Conservation (phyloP, 2,329 filamentous ascomycete species). For the Pseudogymnoascus pannorum region DNA sequence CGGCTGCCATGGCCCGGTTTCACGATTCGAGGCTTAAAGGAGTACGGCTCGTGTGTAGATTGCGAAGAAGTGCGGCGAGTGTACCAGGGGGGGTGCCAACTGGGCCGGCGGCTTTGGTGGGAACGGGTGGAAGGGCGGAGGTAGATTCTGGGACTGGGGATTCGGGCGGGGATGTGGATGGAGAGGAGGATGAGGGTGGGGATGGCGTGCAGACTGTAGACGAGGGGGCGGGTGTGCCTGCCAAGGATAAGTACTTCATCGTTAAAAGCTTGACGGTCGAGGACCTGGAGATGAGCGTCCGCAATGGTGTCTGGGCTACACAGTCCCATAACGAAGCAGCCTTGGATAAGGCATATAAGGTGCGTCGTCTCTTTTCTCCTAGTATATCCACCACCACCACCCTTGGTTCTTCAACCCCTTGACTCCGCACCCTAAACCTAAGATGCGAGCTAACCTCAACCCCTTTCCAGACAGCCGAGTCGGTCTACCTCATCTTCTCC, state of each 20-base stretch:
- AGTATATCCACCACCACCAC: background rate
- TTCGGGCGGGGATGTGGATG: slow-evolving; percentile 11
- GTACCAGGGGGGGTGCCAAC: slow-evolving; percentile 25
- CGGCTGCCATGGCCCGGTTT: slow-evolving; percentile 70
- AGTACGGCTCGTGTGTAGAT: slow-evolving; percentile 75
- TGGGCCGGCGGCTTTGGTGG: slow-evolving; percentile 23
- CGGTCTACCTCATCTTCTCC: slow-evolving; percentile 88
- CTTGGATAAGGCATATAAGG: slow-evolving; percentile 76
- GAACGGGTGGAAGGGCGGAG: slow-evolving; percentile 21
- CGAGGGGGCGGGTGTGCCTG: slow-evolving; percentile 19
- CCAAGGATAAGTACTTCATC: slow-evolving; percentile 76
- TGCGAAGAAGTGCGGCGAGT: slow-evolving; percentile 49
- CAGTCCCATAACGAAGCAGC: slow-evolving; percentile 86
- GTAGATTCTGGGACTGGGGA: slow-evolving; percentile 28
- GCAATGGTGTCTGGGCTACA: slow-evolving; percentile 85
- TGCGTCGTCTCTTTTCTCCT: slow-evolving; percentile 32
- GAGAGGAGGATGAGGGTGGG: background rate
- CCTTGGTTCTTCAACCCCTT: background rate
- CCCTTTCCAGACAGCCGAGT: slow-evolving; percentile 57
- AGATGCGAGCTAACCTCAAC: slow-evolving; percentile 5
- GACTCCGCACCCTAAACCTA: background rate
- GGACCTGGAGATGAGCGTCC: slow-evolving; percentile 82
- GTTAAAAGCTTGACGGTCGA: slow-evolving; percentile 89
- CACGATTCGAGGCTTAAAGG: slow-evolving; percentile 88
- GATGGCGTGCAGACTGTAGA: slow-evolving; percentile 10